Conservation (phyloP, 768 basidiomycete species). For the Pulveroboletus frians region DNA sequence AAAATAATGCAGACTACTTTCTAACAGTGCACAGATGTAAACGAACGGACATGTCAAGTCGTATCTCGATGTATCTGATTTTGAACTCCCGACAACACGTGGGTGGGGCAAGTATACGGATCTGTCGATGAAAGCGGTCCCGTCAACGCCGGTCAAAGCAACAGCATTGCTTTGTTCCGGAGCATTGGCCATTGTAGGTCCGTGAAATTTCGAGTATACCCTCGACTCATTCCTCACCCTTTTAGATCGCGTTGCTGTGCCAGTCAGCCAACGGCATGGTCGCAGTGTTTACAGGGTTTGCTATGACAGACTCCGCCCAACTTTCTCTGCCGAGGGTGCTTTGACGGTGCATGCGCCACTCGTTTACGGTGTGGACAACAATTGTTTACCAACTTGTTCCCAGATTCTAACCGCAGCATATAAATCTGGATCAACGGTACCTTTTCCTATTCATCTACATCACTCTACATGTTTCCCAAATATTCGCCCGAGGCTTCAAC, state of each 20-base stretch:
- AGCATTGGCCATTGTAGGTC: constrained; percentile 1
- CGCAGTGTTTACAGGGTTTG: not conserved
- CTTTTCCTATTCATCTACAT: no score
- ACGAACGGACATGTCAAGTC: not conserved
- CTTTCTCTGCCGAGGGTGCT: not conserved
- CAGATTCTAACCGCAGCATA: not conserved
- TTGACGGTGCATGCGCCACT: not conserved
- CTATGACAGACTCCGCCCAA: not conserved
- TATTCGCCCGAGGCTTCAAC: not conserved
- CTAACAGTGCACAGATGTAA: not conserved
- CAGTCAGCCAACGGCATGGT: not conserved
- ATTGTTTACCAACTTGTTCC: not conserved
- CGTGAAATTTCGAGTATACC: not conserved
- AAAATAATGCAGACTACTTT: not conserved
- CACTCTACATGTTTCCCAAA: not conserved
- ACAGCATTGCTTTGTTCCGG: constrained; percentile 1
- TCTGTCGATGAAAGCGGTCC: not conserved
- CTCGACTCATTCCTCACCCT: not conserved
- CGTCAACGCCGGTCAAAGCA: constrained; percentile 1
- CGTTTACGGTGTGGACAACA: not conserved
- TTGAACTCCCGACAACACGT: not conserved
- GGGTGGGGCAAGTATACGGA: not conserved
- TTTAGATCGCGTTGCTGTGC: not conserved
- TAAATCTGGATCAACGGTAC: not conserved
- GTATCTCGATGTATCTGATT: not conserved